These are phyloP conservation scores for Chamaenerion angustifolium DNA, from an alignment of 345 rosid species.

Conservation along the genomic window DNA sequence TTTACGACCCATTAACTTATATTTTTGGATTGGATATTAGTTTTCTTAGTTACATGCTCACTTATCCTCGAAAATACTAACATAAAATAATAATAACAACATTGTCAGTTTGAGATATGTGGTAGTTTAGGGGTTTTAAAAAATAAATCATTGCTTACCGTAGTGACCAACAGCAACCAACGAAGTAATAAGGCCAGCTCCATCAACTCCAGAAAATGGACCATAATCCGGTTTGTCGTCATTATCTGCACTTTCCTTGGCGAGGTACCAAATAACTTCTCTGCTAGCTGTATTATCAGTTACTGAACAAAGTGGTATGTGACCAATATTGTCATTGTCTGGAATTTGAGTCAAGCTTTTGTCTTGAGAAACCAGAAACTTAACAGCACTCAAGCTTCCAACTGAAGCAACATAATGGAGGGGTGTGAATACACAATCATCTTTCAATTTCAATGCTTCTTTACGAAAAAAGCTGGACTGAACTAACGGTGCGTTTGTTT, in stretches of 20 bases:
- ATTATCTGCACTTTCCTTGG: neutral
- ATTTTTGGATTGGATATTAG: too few species aligned
- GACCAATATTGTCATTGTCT: neutral
- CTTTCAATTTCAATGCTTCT: neutral
- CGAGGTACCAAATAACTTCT: slow-evolving; percentile 4
- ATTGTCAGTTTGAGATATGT: too few species aligned
- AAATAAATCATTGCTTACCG: too few species aligned
- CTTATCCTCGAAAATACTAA: too few species aligned
- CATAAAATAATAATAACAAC: too few species aligned
- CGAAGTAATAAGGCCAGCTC: neutral
- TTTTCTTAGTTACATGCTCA: too few species aligned
- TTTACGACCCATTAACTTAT: too few species aligned
- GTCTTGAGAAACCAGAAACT: slow-evolving; percentile 1
- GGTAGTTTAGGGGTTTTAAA: too few species aligned
- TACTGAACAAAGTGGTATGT: slow-evolving; percentile 1
- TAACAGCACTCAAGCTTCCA: slow-evolving; percentile 4
- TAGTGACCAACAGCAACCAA: neutral
- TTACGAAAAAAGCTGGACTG: neutral
- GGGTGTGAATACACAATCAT: neutral
- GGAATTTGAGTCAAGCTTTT: neutral
- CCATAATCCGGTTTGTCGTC: neutral
- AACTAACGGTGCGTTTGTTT: neutral
- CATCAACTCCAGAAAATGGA: neutral
- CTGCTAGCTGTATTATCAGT: neutral
- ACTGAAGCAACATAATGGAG: slow-evolving; percentile 9